A percentile compares a stretch with the other conserved stretches of the same genome.
phyloP scores from a whole-genome alignment of 2,329 filamentous ascomycete species.

The Huntiella omanensis region DNA sequence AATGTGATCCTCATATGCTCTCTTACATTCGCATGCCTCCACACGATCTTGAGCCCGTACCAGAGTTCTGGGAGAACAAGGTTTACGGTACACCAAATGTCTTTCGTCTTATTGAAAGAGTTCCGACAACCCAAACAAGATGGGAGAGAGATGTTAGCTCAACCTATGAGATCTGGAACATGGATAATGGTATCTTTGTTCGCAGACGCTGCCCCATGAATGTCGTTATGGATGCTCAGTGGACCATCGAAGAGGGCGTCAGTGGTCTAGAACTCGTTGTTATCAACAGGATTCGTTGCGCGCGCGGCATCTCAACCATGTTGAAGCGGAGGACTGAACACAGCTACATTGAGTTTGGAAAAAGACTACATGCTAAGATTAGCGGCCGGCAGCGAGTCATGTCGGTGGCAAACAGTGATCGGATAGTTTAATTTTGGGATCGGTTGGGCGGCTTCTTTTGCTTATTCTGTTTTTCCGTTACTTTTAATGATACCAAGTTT shows the following conservation, averaged over 20 bases:
- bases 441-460: too few species aligned
- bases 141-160: constrained; percentile 36
- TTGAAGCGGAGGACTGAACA: constrained; percentile 32
- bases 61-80: constrained; percentile 6
- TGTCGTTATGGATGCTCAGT: constrained; percentile 34
- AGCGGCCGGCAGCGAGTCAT: neutral
- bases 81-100: constrained; percentile 16
- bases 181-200: constrained; percentile 31
- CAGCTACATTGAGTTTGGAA: constrained; percentile 31
- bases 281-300: constrained; percentile 30
- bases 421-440: too few species aligned
- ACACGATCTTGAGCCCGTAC: constrained; percentile 14
- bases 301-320: constrained; percentile 27
- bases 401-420: too few species aligned
- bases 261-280: constrained; percentile 26
- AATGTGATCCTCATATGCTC: constrained; percentile 32
- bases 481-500: too few species aligned
- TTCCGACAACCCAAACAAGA: constrained; percentile 33
- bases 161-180: constrained; percentile 33
- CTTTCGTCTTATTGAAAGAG: constrained; percentile 30
- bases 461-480: too few species aligned
- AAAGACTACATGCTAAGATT: constrained; percentile 3
- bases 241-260: constrained; percentile 20
- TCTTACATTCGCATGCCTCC: constrained; percentile 22
- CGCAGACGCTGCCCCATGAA: constrained; percentile 31